Percentiles rank a stretch among this genome's conserved stretches.
These are phyloP conservation scores for Neoboletus brunneissimus DNA, from an alignment of 768 basidiomycete genomes.

Conservation along the genomic window DNA sequence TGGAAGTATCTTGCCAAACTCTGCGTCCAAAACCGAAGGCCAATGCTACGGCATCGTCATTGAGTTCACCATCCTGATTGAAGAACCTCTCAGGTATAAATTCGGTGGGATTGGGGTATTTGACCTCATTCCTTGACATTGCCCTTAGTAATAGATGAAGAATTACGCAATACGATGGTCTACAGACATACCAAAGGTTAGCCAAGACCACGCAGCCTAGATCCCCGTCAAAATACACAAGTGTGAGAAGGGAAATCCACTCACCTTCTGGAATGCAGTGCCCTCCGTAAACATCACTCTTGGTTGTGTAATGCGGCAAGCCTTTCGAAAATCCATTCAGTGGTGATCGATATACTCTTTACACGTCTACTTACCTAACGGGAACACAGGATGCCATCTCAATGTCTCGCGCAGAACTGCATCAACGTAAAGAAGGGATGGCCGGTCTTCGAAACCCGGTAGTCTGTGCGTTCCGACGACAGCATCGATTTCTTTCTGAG, in stretches of 20 bases:
- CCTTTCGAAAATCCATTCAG: conserved; percentile 15
- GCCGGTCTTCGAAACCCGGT: conserved; percentile 27
- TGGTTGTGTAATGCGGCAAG: conserved; percentile 27
- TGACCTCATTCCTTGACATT: conserved; percentile 28
- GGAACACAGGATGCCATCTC: conserved; percentile 35
- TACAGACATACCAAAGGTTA: conserved; percentile 26
- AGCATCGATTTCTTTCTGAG: conserved; percentile 34
- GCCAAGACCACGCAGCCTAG: conserved; percentile 31
- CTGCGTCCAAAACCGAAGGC: conserved; percentile 32
- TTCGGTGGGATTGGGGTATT: conserved; percentile 26
- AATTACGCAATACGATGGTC: neutral
- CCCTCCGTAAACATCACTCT: conserved; percentile 27
- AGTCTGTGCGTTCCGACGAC: conserved; percentile 29
- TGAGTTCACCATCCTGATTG: conserved; percentile 22
- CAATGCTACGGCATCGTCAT: conserved; percentile 21
- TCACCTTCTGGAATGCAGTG: conserved; percentile 28
- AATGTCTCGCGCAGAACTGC: conserved; percentile 36
- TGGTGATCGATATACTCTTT: neutral
- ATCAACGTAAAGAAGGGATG: conserved; percentile 30
- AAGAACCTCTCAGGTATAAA: conserved; percentile 32
- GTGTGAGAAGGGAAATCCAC: neutral
- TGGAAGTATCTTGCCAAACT: conserved; percentile 18
- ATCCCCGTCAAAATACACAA: conserved; percentile 12
- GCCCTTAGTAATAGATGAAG: conserved; percentile 22
- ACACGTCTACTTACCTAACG: conserved; percentile 20